Percentiles rank a stretch among this genome's conserved stretches.
Evolutionary conservation across 1,284 basidiomycete species (phyloP).

Genomic region (Papiliotrema terrestris): DNA sequence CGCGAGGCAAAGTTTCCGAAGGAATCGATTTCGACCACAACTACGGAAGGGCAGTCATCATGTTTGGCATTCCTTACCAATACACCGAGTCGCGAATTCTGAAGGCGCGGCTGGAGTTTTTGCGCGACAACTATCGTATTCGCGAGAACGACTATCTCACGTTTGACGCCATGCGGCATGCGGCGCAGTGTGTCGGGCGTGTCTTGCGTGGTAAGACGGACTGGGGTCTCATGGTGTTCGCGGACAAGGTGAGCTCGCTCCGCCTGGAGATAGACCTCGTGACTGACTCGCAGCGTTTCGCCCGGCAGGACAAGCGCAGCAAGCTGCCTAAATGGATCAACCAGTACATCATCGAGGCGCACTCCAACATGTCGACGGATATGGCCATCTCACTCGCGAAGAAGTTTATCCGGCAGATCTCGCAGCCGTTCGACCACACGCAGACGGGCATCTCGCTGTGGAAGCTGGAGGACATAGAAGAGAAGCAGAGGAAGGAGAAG

Average conservation of each 20-base stretch:
- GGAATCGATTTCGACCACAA: conserved; percentile 99
- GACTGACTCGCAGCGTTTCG: conserved; percentile 71
- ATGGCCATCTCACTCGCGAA: conserved; percentile 96
- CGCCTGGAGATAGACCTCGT: not conserved
- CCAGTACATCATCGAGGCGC: conserved; percentile 96
- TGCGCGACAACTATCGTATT: conserved; percentile 97
- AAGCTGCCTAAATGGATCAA: conserved; percentile 99
- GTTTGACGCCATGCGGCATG: conserved; percentile 99
- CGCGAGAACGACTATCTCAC: conserved; percentile 97
- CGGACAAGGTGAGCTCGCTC: conserved; percentile 73
- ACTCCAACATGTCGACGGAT: conserved; percentile 95
- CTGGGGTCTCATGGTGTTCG: conserved; percentile 99
- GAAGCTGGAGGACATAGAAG: conserved; percentile 58
- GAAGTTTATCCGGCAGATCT: conserved; percentile 95
- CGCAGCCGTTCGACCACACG: conserved; percentile 92
- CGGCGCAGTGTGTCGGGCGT: conserved; percentile 97
- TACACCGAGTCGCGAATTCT: conserved; percentile 98
- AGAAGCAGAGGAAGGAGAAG: conserved; percentile 36
- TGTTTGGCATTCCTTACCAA: conserved; percentile 99
- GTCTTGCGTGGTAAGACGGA: conserved; percentile 98
- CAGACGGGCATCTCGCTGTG: conserved; percentile 92
- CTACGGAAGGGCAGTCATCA: conserved; percentile 97
- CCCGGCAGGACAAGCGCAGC: conserved; percentile 90
- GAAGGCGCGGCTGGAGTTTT: conserved; percentile 94
- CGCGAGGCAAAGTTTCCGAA: conserved; percentile 98